Evolutionary conservation across 495 filamentous ascomycete species (phyloP), one percentile per base, ranked within the genome.

Genomic region (Cairneyella variabilis): DNA sequence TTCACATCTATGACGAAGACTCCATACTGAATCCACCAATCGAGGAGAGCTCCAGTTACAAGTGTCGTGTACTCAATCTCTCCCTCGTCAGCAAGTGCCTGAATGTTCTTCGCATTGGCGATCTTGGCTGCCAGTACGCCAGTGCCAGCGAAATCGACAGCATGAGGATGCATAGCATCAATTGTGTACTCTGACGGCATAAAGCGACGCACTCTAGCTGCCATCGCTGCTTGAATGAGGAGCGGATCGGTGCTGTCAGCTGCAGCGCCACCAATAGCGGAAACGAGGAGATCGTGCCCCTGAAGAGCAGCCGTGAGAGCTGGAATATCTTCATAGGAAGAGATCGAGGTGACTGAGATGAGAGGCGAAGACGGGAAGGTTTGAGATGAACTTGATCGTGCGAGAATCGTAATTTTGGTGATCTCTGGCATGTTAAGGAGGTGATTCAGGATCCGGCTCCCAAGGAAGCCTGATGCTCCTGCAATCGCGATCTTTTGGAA

Each of bases 181-280:
- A 48, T 11, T 3, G 45, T 36, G 18, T 48, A 48, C 21, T 48
- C 45, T 9, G 45, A 36, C 8, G 45, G 45, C 28, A 48, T 36
- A 20, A 32, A 48, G 17, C 45, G 45, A 17, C 18, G 12, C 26
- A 48, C 45, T 12, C 45, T 28, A 18, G 45, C 28, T 3, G 16
- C 8, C 11, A 48, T 48, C 2, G 27, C 45, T 34, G 45, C 45
- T 18, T 16, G 6, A 4, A 48, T 9, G 9, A 48, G 22, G 14
- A 21, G 9, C 3, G 25, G 10, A 14, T 48, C 45, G 16, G 22
- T 21, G 18, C 22, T 25, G 6, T 37, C 45, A 0, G 28, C n/a
- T 20, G 14, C 26, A 9, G 18, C 14, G 3, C 27, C 16, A 11
- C n/a, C 25, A 18, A 48, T 30, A 22, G 28, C 18, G 9, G 45